Evolutionary conservation across 768 basidiomycete genomes (phyloP).

Genomic region (Boletus eberwhitei): DNA sequence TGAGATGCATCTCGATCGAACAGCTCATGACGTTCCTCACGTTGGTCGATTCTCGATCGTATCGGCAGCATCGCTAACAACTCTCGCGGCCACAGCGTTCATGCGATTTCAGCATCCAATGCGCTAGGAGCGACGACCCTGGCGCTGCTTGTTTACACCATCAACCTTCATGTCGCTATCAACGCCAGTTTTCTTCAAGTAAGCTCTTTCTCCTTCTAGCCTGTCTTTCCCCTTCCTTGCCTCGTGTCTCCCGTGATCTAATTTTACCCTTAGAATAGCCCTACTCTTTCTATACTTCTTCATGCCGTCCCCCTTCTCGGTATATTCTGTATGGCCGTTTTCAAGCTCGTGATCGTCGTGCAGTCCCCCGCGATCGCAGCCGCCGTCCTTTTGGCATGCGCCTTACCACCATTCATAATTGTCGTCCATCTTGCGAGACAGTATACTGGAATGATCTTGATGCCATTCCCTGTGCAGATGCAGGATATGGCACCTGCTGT

Average conservation of each 20-base stretch:
- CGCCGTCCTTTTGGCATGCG: conserved; percentile 20
- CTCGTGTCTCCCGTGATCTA: not conserved
- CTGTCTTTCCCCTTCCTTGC: not conserved
- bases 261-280: conserved; percentile 7
- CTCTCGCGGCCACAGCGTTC: conserved; percentile 14
- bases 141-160: conserved; percentile 28
- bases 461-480: conserved; percentile 8
- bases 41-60: conserved; percentile 10
- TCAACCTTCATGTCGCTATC: conserved; percentile 25
- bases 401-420: conserved; percentile 18
- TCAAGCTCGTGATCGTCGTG: conserved; percentile 17
- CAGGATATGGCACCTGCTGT: not conserved
- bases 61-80: not conserved
- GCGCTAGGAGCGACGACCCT: conserved; percentile 20
- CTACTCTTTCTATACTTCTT: conserved; percentile 16
- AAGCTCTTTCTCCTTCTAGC: not conserved
- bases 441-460: conserved; percentile 4
- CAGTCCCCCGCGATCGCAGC: conserved; percentile 20
- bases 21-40: conserved; percentile 29
- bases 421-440: conserved; percentile 4
- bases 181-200: conserved; percentile 19
- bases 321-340: conserved; percentile 18
- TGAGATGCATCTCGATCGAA: not conserved
- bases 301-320: conserved; percentile 28
- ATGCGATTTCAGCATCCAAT: conserved; percentile 19